These are phyloP conservation scores for Zygoascus tannicola DNA, from an alignment of 805 yeast species.

Conservation along the genomic window DNA sequence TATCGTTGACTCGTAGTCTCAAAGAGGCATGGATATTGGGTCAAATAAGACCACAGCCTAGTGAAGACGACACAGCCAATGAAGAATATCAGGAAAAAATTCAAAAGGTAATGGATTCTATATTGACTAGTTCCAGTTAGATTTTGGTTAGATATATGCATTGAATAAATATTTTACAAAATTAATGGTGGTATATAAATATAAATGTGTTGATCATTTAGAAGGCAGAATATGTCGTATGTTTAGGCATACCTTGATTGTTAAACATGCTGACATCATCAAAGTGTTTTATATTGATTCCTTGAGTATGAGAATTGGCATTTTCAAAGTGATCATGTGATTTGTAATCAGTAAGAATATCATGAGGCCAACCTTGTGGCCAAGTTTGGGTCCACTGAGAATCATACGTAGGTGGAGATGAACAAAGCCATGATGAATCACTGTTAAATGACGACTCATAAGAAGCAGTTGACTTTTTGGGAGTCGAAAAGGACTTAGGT, in stretches of 20 bases:
- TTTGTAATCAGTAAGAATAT: too few relatives aligned
- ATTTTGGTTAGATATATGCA: too few relatives aligned
- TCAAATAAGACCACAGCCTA: conserved; percentile 23
- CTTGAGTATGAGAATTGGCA: too few relatives aligned
- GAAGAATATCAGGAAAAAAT: conserved; percentile 5
- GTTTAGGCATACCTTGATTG: too few relatives aligned
- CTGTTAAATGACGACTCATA: not conserved
- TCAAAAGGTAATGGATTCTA: conserved; percentile 12
- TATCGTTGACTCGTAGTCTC: conserved; percentile 30
- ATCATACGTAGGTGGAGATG: not conserved
- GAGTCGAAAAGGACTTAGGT: not conserved
- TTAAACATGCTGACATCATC: too few relatives aligned
- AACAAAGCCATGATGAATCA: not conserved
- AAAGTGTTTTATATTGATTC: too few relatives aligned
- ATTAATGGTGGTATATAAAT: too few relatives aligned
- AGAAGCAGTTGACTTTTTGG: not conserved
- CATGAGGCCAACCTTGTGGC: too few relatives aligned
- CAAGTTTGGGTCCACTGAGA: not conserved
- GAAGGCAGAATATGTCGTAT: too few relatives aligned
- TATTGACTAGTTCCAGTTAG: conserved; percentile 6
- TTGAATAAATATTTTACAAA: too few relatives aligned
- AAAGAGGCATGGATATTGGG: conserved; percentile 38
- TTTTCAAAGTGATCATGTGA: too few relatives aligned
- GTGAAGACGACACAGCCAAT: conserved; percentile 8
- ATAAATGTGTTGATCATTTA: too few relatives aligned